phyloP scores from a whole-genome alignment of 805 yeast species.

The Wickerhamomyces bisporus region DNA sequence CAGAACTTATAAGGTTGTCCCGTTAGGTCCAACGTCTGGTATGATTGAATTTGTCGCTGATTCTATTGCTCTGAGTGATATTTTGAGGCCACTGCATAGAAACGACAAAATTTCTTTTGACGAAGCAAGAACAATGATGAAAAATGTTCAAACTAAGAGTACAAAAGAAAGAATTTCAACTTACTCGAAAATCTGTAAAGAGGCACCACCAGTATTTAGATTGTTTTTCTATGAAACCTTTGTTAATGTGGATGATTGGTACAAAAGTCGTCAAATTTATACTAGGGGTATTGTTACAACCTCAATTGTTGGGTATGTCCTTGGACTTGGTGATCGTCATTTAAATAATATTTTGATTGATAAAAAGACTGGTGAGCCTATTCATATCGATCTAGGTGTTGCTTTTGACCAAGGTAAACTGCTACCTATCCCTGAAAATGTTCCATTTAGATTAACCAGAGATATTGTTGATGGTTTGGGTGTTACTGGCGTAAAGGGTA shows the following conservation, averaged over 20 bases:
- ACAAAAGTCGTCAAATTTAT: conserved; percentile 54
- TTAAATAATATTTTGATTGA: conserved; percentile 87
- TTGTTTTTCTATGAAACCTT: conserved; percentile 67
- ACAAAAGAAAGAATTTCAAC: conserved; percentile 37
- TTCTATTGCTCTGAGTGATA: conserved; percentile 66
- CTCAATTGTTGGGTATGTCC: conserved; percentile 80
- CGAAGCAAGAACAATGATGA: conserved; percentile 63
- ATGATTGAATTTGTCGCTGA: conserved; percentile 83
- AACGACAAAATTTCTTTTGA: conserved; percentile 43
- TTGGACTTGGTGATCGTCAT: conserved; percentile 95
- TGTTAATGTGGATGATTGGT: conserved; percentile 70
- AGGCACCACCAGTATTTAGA: conserved; percentile 63
- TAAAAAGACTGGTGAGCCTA: conserved; percentile 77
- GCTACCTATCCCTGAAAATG: conserved; percentile 84
- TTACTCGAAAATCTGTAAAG: conserved; percentile 42
- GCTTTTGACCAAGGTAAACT: conserved; percentile 92
- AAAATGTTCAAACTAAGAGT: conserved; percentile 44
- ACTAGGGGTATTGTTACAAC: conserved; percentile 76
- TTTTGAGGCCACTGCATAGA: conserved; percentile 60
- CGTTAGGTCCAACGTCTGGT: conserved; percentile 84
- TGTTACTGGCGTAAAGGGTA: conserved; percentile 74
- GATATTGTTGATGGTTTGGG: conserved; percentile 95
- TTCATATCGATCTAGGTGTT: conserved; percentile 94
- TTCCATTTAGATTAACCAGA: conserved; percentile 87
- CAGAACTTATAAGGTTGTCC: conserved; percentile 84